A percentile compares a stretch with the other conserved stretches of the same genome.
Conservation (phyloP, 1,284 basidiomycete genomes). For the Vanrija sp. region DNA sequence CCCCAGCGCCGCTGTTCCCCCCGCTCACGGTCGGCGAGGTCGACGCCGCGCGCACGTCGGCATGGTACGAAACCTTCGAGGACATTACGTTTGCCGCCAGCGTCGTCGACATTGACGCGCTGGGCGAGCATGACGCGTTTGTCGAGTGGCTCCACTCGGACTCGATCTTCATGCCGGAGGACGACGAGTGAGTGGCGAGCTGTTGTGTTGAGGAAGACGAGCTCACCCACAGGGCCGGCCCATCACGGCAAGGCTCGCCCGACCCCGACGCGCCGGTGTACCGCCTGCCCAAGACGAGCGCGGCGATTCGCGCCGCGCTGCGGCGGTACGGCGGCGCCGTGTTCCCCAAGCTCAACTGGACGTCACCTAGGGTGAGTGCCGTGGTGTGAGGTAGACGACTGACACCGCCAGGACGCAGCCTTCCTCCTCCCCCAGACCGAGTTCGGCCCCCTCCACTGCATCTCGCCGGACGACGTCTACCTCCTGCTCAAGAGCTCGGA, state of each 20-base stretch:
- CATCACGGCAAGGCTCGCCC: background rate
- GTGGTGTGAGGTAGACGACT: background rate
- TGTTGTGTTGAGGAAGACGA: background rate
- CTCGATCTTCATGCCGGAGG: conserved; percentile 56
- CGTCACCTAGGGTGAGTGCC: conserved; percentile 69
- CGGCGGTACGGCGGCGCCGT: conserved; percentile 66
- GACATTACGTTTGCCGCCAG: conserved; percentile 70
- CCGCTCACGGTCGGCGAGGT: conserved; percentile 3
- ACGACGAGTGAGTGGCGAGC: conserved; percentile 33
- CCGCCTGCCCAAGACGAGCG: conserved; percentile 69
- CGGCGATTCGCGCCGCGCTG: conserved; percentile 65
- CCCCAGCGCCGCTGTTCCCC: conserved; percentile 2
- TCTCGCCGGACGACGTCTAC: conserved; percentile 83
- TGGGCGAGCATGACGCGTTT: conserved; percentile 77
- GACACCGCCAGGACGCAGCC: conserved; percentile 66
- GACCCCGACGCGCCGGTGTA: conserved; percentile 37
- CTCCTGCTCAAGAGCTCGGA: conserved; percentile 89
- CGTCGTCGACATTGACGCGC: conserved; percentile 71
- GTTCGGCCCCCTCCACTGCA: conserved; percentile 75
- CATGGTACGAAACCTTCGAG: conserved; percentile 78
- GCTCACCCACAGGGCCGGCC: background rate
- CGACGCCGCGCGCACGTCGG: conserved; percentile 75
- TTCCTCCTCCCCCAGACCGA: conserved; percentile 77
- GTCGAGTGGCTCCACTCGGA: conserved; percentile 54
- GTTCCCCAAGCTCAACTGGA: conserved; percentile 95